Evolutionary conservation across 345 rosid genomes (phyloP).

Genomic region (Microcos paniculata): DNA sequence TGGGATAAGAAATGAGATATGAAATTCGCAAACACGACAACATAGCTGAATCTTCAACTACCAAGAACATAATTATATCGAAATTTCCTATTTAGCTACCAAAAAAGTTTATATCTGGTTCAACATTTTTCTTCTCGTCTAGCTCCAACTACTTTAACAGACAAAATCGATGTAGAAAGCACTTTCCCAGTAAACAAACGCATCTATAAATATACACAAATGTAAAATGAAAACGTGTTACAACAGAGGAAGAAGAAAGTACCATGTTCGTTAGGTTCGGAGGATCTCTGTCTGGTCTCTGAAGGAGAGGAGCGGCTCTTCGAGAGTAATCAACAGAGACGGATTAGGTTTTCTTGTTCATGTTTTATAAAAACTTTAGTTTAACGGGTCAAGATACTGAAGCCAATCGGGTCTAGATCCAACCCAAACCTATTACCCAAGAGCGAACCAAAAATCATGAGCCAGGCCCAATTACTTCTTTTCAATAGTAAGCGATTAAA

Average conservation of each 20-base stretch:
- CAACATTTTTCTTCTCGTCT: not conserved
- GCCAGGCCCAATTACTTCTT: not conserved
- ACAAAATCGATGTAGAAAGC: not conserved
- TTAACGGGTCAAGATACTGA: not conserved
- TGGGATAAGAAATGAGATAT: not conserved
- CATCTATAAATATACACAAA: not conserved
- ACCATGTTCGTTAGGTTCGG: not conserved
- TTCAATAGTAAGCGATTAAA: not conserved
- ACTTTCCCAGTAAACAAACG: conserved; percentile 7
- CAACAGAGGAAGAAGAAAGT: not conserved
- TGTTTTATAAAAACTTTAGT: not conserved
- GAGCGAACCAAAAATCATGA: not conserved
- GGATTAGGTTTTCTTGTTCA: not conserved
- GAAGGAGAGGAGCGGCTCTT: not conserved
- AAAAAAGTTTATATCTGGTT: not conserved
- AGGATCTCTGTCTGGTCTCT: not conserved
- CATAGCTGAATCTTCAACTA: not conserved
- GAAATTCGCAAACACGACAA: not conserved
- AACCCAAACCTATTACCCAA: not conserved
- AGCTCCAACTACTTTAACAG: not conserved
- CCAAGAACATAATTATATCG: not conserved
- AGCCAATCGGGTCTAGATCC: not conserved
- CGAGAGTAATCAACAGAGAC: not conserved
- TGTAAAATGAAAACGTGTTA: not conserved
- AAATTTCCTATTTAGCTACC: not conserved